phyloP scores from a whole-genome alignment of 1,284 basidiomycete species.

The Naganishia sp. region DNA sequence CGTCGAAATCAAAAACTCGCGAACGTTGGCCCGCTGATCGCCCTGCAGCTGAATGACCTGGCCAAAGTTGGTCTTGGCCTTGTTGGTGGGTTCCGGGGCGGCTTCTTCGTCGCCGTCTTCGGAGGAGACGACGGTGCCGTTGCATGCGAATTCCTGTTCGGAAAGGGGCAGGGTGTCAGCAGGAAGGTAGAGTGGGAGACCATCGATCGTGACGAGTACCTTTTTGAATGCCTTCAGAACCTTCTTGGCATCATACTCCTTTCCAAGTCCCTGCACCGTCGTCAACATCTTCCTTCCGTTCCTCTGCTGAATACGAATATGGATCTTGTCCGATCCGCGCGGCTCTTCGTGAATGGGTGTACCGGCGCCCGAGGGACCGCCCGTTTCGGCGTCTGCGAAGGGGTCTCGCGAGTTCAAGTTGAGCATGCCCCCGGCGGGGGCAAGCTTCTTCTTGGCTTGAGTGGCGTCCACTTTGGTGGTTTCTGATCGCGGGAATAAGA shows the following conservation, averaged over 20 bases:
- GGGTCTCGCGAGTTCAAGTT: slow-evolving; percentile 85
- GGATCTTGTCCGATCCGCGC: slow-evolving; percentile 75
- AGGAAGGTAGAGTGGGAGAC: not conserved
- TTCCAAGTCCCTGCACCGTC: slow-evolving; percentile 93
- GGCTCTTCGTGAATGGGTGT: slow-evolving; percentile 64
- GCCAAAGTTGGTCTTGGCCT: slow-evolving; percentile 82
- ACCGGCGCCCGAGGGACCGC: slow-evolving; percentile 50
- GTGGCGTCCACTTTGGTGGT: slow-evolving; percentile 54
- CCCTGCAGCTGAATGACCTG: slow-evolving; percentile 99
- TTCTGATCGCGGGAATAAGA: slow-evolving; percentile 22
- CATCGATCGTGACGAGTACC: slow-evolving; percentile 54
- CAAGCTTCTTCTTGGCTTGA: slow-evolving; percentile 49
- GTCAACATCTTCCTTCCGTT: slow-evolving; percentile 99
- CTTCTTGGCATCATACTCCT: slow-evolving; percentile 97
- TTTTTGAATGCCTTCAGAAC: slow-evolving; percentile 99
- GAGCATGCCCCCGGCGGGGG: slow-evolving; percentile 44
- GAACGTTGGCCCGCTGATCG: slow-evolving; percentile 92
- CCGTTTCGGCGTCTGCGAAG: slow-evolving; percentile 83
- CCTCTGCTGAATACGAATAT: slow-evolving; percentile 97
- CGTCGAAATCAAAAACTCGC: slow-evolving; percentile 72
- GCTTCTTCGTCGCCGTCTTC: slow-evolving; percentile 50
- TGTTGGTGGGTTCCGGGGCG: slow-evolving; percentile 41
- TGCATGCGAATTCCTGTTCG: slow-evolving; percentile 93
- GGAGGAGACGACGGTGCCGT: slow-evolving; percentile 81
- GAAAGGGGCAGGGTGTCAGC: slow-evolving; percentile 13